A percentile compares a stretch with the other conserved stretches of the same genome.
phyloP scores from a whole-genome alignment of 495 filamentous ascomycete genomes.

The Sphaerosporella brunnea region DNA sequence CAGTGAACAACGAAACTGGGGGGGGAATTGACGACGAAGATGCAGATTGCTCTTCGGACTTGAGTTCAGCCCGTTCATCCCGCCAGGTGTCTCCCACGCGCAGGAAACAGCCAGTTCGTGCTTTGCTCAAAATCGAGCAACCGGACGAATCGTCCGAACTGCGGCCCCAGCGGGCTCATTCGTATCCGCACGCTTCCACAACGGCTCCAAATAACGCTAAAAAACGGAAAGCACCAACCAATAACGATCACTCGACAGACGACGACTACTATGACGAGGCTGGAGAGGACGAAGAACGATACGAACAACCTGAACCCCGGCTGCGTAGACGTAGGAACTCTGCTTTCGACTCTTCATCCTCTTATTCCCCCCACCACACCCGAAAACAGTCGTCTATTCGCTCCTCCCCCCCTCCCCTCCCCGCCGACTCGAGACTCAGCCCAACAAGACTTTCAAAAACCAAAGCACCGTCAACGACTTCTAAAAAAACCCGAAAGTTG shows the following conservation, averaged over 20 bases:
- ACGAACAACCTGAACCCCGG: constrained; percentile 7
- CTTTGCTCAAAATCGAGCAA: neutral
- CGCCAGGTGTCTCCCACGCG: constrained; percentile 16
- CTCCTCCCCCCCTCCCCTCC: constrained; percentile 20
- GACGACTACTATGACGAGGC: constrained; percentile 21
- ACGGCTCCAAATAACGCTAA: neutral
- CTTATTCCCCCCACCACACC: constrained; percentile 4
- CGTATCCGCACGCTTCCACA: neutral
- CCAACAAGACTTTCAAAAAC: constrained; percentile 15
- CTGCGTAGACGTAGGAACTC: constrained; percentile 15
- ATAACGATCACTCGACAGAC: constrained; percentile 16
- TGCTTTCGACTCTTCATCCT: constrained; percentile 10
- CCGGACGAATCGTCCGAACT: neutral
- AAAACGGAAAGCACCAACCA: constrained; percentile 12
- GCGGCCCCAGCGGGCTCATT: neutral
- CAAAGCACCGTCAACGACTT: constrained; percentile 10
- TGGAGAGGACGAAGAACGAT: constrained; percentile 9
- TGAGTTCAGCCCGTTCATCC: constrained; percentile 23
- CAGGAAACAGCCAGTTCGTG: neutral
- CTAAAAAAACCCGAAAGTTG: constrained; percentile 3
- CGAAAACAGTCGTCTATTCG: constrained; percentile 8
- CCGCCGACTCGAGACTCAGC: constrained; percentile 15
- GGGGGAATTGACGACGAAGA: constrained; percentile 6
- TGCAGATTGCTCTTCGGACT: constrained; percentile 23
- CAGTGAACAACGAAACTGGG: neutral